These are phyloP conservation scores for Penicillium soppii DNA, from an alignment of 495 filamentous ascomycete genomes.

Conservation along the genomic window DNA sequence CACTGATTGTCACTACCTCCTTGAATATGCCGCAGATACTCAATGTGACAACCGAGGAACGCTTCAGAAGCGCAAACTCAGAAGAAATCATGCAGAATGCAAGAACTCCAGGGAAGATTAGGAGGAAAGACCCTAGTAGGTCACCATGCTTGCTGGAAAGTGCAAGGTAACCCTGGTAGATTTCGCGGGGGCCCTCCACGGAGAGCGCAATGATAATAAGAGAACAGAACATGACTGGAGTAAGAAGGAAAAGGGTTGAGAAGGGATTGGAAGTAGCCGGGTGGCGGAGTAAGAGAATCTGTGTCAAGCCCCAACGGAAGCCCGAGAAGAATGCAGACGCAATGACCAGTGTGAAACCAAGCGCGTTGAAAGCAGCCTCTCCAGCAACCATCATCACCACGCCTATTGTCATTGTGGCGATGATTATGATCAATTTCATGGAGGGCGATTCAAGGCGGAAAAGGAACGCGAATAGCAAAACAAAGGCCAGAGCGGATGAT, in stretches of 20 bases:
- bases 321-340: slow-evolving; percentile 91
- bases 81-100: slow-evolving; percentile 96
- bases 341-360: slow-evolving; percentile 91
- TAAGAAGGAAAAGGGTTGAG: slow-evolving; percentile 93
- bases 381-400: slow-evolving; percentile 99
- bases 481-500: slow-evolving; percentile 92
- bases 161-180: slow-evolving; percentile 59
- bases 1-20: slow-evolving; percentile 94
- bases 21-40: slow-evolving; percentile 99
- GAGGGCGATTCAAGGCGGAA: slow-evolving; percentile 91
- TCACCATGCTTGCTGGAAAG: slow-evolving; percentile 68
- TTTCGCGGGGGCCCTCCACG: slow-evolving; percentile 72
- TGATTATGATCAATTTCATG: slow-evolving; percentile 79
- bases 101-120: slow-evolving; percentile 87
- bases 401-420: slow-evolving; percentile 88
- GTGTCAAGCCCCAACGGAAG: slow-evolving; percentile 95
- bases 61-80: slow-evolving; percentile 93
- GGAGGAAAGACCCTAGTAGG: slow-evolving; percentile 53
- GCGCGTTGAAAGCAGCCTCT: slow-evolving; percentile 84
- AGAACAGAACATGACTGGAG: slow-evolving; percentile 91
- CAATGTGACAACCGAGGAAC: slow-evolving; percentile 92
- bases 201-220: slow-evolving; percentile 79
- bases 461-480: slow-evolving; percentile 91
- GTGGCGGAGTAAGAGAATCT: slow-evolving; percentile 91
- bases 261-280: slow-evolving; percentile 97